A percentile compares a stretch with the other conserved stretches of the same genome.
phyloP scores from a whole-genome alignment of 1,284 basidiomycete genomes.

The Ganoderma lucidum region DNA sequence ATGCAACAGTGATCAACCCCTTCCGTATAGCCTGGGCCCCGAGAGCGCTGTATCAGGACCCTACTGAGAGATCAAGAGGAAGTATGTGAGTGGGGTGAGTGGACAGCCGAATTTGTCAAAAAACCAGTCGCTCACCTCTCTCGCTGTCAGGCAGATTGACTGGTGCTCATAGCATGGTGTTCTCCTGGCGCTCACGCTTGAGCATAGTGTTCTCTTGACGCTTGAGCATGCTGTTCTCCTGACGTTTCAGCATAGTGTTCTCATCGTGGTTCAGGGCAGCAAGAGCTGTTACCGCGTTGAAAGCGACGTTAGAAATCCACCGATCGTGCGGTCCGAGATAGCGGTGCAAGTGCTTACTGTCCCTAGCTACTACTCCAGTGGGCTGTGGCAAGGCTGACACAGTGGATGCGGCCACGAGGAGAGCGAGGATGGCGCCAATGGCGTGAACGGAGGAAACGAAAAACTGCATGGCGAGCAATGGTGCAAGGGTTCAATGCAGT shows the following conservation, averaged over 20 bases:
- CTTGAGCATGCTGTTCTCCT: background rate
- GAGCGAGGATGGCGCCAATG: background rate
- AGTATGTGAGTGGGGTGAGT: background rate
- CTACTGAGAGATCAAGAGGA: background rate
- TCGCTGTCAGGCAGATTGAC: background rate
- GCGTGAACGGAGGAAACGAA: background rate
- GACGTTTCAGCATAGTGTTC: background rate
- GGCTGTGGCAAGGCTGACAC: background rate
- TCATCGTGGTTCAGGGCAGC: background rate
- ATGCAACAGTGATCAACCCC: background rate
- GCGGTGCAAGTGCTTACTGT: background rate
- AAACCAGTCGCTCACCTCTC: background rate
- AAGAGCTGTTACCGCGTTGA: background rate
- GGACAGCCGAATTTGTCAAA: background rate
- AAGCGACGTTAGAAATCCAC: background rate
- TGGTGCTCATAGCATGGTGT: background rate
- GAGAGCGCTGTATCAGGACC: background rate
- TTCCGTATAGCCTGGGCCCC: background rate
- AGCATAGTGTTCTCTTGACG: too few relatives aligned
- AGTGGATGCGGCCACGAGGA: background rate
- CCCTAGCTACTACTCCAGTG: background rate
- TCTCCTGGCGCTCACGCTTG: too few relatives aligned
- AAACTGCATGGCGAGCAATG: background rate
- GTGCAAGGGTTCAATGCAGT: background rate
- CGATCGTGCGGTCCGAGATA: background rate